A percentile compares a stretch with the other conserved stretches of the same genome.
Conservation (phyloP, 2,329 filamentous ascomycete genomes). For the Cadophora gregata region DNA sequence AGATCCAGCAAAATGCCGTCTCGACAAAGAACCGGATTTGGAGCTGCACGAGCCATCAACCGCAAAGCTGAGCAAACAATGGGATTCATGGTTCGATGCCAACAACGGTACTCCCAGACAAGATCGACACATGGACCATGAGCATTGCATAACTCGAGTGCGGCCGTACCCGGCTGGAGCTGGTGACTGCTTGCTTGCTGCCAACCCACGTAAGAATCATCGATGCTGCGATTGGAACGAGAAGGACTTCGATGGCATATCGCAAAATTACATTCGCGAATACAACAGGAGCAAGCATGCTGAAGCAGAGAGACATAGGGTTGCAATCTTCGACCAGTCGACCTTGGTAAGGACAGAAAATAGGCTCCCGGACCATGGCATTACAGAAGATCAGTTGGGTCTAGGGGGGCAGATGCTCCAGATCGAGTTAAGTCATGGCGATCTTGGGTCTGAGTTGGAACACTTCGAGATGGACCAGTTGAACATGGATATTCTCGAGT, state of each 20-base stretch:
- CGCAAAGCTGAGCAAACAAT: not conserved
- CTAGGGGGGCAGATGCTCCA: not conserved
- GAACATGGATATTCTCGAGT: not conserved
- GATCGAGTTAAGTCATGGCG: not conserved
- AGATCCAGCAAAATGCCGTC: constrained; percentile 9
- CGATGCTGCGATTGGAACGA: constrained; percentile 15
- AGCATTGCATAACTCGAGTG: constrained; percentile 21
- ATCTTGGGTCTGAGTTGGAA: not conserved
- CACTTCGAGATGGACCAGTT: not conserved
- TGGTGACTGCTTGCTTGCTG: constrained; percentile 18
- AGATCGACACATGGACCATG: constrained; percentile 8
- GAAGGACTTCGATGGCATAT: not conserved
- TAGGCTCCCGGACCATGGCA: not conserved
- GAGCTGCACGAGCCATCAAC: not conserved
- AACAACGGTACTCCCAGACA: not conserved
- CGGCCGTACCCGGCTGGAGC: constrained; percentile 1
- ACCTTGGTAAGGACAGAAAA: not conserved
- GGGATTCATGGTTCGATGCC: not conserved
- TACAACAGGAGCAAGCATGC: not conserved
- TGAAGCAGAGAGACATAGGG: not conserved
- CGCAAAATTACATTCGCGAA: not conserved
- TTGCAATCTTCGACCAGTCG: constrained; percentile 1
- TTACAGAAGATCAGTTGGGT: not conserved
- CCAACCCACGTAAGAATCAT: not conserved
- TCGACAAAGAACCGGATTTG: not conserved